Conservation (phyloP, 2,329 filamentous ascomycete species). For the Huntiella omanensis region DNA sequence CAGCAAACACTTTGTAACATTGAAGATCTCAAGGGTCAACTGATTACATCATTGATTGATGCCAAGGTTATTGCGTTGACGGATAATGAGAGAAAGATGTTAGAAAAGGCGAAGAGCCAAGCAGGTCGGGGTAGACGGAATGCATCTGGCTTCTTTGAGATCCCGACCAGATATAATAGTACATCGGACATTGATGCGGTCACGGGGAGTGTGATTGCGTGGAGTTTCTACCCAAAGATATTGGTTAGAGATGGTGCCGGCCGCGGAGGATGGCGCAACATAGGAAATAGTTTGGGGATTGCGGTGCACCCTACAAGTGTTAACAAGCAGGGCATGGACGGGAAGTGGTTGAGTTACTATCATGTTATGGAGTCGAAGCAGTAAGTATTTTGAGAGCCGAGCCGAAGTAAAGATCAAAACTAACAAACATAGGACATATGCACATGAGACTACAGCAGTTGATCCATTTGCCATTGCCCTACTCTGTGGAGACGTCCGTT, state of each 20-base stretch:
- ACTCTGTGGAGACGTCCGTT: conserved; percentile 74
- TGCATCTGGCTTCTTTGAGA: conserved; percentile 59
- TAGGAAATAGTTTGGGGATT: conserved; percentile 82
- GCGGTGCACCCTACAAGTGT: conserved; percentile 76
- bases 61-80: conserved; percentile 65
- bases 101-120: conserved; percentile 51
- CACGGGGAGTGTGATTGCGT: conserved; percentile 66
- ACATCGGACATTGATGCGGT: conserved; percentile 69
- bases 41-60: conserved; percentile 69
- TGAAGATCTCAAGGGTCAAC: conserved; percentile 85
- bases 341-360: conserved; percentile 84
- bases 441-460: conserved; percentile 68
- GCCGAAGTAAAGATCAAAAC: not conserved
- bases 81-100: conserved; percentile 46
- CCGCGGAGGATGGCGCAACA: conserved; percentile 68
- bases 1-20: conserved; percentile 80
- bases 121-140: conserved; percentile 26
- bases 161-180: conserved; percentile 54
- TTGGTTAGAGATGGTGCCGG: conserved; percentile 53
- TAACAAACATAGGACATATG: conserved; percentile 42
- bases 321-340: conserved; percentile 47
- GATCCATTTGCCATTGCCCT: conserved; percentile 70
- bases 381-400: conserved; percentile 24
- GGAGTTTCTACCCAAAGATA: conserved; percentile 91
- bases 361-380: conserved; percentile 88